phyloP scores from a whole-genome alignment of 768 basidiomycete genomes.

The Pleurotus platypus region DNA sequence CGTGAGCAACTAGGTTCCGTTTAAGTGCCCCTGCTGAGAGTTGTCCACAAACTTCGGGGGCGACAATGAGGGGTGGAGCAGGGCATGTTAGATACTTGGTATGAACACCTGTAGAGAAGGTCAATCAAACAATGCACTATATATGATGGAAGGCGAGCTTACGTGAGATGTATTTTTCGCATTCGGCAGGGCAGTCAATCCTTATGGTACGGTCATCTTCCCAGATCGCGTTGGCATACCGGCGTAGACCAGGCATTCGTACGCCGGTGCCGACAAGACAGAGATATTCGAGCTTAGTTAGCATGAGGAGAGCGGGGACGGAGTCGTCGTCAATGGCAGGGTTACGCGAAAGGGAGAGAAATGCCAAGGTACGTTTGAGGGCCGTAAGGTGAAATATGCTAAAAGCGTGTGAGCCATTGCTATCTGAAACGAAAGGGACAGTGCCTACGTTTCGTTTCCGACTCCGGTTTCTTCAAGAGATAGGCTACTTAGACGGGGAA shows the following conservation, averaged over 20 bases:
- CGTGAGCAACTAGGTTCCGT: conserved; percentile 57
- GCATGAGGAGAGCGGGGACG: conserved; percentile 48
- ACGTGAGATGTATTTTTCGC: conserved; percentile 56
- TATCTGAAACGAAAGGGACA: neutral
- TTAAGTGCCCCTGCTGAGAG: conserved; percentile 47
- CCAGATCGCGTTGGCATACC: conserved; percentile 34
- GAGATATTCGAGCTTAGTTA: conserved; percentile 45
- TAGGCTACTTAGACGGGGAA: conserved; percentile 46
- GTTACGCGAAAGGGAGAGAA: conserved; percentile 52
- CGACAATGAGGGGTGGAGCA: conserved; percentile 44
- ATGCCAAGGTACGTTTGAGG: conserved; percentile 48
- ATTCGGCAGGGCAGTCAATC: conserved; percentile 50
- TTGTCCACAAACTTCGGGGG: conserved; percentile 33
- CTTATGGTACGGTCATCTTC: conserved; percentile 37
- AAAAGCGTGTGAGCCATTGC: conserved; percentile 9
- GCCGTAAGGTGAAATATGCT: conserved; percentile 58
- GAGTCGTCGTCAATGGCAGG: conserved; percentile 52
- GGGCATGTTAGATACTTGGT: conserved; percentile 44
- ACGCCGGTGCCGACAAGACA: conserved; percentile 54
- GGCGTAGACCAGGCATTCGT: conserved; percentile 55
- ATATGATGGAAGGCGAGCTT: neutral
- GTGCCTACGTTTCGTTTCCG: conserved; percentile 56
- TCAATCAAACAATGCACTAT: neutral
- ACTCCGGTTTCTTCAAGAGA: conserved; percentile 51
- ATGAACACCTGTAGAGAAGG: conserved; percentile 34